Evolutionary conservation across 1,139 yeast species (phyloP), one percentile per base, ranked within the genome.

Genomic region (Sugiyamaella grinbergsii): DNA sequence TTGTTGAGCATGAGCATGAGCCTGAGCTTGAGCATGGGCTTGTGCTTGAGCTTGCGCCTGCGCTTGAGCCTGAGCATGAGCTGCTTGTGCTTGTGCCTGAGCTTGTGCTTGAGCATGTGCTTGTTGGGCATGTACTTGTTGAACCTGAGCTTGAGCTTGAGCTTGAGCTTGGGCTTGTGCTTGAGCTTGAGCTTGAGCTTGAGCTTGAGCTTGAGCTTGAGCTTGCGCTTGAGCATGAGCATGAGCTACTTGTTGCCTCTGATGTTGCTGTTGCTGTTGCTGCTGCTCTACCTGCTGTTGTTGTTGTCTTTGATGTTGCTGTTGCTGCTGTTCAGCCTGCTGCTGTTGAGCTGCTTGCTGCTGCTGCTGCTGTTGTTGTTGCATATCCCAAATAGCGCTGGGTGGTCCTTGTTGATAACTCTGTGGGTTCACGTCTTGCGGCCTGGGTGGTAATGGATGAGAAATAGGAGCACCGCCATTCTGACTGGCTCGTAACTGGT

Each of bases 401-500:
- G 67, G 68, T 7, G 68, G 67, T 3, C 67, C 68, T 24, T 57
- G 63, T 22, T 61, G 58, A 45, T 58, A 63, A n/a, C 58, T 78
- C 73, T 56, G 81, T 74, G 68, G 71, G 52, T 71, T 71, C 31
- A 71, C 73, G 53, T 73, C 73, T 53, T 67, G 72, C 10, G 73
- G 72, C 8, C 69, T 58, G 1, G 71, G 71, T 24, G 69, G 68
- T 5, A 58, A 53, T 10, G 80, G 78, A 56, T 77, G 79, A 36
- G 80, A 59, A 8, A 54, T 57, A 2, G 65, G 65, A 15, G 38
- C 42, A 8, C 48, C 48, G 1, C 42, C 42, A 28, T 44, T 36
- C 37, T 44, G 48, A 28, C 37, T 26, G 8, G 48, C 82, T 36
- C 73, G 81, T 65, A 93, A 76, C 62, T 90, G 95, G 61, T 90